Evolutionary conservation across 2,329 filamentous ascomycete genomes (phyloP), one percentile per base, ranked within the genome.

Genomic region (Phialophora chinensis): DNA sequence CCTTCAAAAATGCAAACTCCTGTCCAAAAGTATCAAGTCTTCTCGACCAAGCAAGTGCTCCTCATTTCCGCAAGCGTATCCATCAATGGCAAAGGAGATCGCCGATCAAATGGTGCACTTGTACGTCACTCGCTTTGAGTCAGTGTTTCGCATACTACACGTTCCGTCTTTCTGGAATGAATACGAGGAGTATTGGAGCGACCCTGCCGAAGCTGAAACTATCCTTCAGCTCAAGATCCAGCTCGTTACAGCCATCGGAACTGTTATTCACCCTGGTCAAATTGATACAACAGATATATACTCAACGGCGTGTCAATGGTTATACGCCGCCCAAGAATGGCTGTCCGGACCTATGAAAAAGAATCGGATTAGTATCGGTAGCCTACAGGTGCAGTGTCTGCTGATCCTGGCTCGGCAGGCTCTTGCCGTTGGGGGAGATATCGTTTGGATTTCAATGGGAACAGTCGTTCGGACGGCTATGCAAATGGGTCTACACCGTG

Each of bases 271-370:
- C 27, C 14, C 33, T 6, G 12, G 59, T 54, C 31, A 23, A 8
- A n/a, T 14, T 29, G n/a, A 35, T 10, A 12, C 33, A 6, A 1
- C 33, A 47, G 6, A 29, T 29, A n/a, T 20, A 2, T 17, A 52
- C 57, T 35, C 44, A 8, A n/a, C 44, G 3, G 23, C 56, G 29
- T 11, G 33, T 33, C 59, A 59, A 49, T 76, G 76, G 76, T 67
- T 77, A 6, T 73, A 77, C 69, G 71, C 73, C 1, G 74, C 74
- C 4, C 76, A 80, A 53, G 74, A 72, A 63, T 79, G 78, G 78
- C 71, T 79, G 0, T 66, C 72, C 2, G 77, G 75, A 0, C 77
- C 77, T 6, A 72, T 75, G n/a, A 73, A 76, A 49, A 77, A 78
- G 44, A 63, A 72, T 17, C 71, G 73, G 0, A 55, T 73, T 5